Evolutionary conservation across 1,139 yeast genomes (phyloP).

Genomic region (Sugiyamaella japonica): DNA sequence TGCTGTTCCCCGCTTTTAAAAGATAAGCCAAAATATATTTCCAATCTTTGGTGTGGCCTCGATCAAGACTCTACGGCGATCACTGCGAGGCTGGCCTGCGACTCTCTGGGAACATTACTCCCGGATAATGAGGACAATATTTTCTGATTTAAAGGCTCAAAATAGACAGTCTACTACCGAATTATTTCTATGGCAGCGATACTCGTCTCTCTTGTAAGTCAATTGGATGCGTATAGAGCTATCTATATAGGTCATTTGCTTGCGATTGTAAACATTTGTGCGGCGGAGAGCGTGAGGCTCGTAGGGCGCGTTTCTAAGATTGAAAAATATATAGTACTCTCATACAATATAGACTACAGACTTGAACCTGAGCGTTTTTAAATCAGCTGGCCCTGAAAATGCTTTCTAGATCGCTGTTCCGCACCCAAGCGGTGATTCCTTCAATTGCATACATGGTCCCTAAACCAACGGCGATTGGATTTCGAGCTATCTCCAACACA

Average conservation of each 20-base stretch:
- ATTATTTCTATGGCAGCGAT: no score
- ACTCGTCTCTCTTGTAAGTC: no score
- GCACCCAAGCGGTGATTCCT: background rate
- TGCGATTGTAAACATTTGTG: no score
- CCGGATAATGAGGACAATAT: background rate
- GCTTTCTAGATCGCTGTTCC: constrained; percentile 14
- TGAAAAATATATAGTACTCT: no score
- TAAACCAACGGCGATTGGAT: background rate
- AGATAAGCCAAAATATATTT: constrained; percentile 5
- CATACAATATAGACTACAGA: background rate
- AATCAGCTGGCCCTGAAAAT: constrained; percentile 1
- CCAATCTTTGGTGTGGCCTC: background rate
- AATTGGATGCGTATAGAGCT: no score
- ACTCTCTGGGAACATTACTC: background rate
- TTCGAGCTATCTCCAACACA: constrained; percentile 2
- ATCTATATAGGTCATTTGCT: no score
- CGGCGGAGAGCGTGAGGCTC: no score
- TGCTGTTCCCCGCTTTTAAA: constrained; percentile 13
- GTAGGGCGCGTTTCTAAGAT: no score
- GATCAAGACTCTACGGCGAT: background rate
- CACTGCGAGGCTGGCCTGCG: constrained; percentile 1
- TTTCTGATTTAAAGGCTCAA: no score
- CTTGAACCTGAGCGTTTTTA: background rate
- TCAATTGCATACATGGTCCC: constrained; percentile 10
- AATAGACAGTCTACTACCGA: no score